phyloP scores from a whole-genome alignment of 495 filamentous ascomycete species.

The Podospora pseudopauciseta region DNA sequence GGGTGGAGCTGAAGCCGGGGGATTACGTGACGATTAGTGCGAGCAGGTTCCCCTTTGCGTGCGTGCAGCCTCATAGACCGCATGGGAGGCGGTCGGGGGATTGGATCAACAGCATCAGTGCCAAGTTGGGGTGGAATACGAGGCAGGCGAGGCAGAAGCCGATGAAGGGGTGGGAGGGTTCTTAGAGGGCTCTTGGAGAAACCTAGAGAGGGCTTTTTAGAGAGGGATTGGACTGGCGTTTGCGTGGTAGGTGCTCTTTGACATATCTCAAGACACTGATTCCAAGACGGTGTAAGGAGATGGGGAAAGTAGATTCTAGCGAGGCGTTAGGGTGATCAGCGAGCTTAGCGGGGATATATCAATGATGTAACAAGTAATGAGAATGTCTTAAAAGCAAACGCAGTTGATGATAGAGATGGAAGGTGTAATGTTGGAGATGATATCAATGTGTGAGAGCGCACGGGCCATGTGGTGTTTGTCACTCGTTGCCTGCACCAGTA shows the following conservation, averaged over 20 bases:
- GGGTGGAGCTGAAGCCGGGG: constrained; percentile 79
- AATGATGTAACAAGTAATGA: background rate
- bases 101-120: constrained; percentile 88
- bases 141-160: constrained; percentile 66
- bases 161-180: constrained; percentile 50
- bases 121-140: constrained; percentile 93
- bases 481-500: background rate
- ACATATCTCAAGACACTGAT: too few species aligned
- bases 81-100: constrained; percentile 73
- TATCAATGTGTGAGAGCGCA: constrained; percentile 1
- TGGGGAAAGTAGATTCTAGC: background rate
- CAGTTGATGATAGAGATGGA: too few species aligned
- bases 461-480: constrained; percentile 4
- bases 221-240: too few species aligned
- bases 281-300: background rate
- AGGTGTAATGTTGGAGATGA: background rate
- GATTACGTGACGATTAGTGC: constrained; percentile 97
- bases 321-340: background rate
- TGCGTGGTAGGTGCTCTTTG: too few species aligned
- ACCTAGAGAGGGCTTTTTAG: too few species aligned
- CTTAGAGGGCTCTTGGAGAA: background rate
- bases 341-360: background rate
- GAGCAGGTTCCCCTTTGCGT: constrained; percentile 87
- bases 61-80: constrained; percentile 72
- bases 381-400: too few species aligned